Conservation (phyloP, 2,329 filamentous ascomycete genomes). For the Sclerotinia nivalis region DNA sequence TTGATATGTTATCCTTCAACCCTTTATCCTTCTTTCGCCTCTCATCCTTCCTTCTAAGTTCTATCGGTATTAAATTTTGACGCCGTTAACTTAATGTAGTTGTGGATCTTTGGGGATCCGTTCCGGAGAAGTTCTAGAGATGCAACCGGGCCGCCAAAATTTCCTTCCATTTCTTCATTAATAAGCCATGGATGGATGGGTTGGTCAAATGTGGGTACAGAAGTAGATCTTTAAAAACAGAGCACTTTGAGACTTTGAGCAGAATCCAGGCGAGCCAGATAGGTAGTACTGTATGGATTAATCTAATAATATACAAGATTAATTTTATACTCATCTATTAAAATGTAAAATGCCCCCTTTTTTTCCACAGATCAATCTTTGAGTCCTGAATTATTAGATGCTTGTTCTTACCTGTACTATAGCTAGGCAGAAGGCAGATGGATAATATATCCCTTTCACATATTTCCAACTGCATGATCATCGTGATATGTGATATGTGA, state of each 20-base stretch:
- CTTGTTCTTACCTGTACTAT: neutral
- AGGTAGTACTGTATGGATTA: neutral
- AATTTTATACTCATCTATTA: neutral
- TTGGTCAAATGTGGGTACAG: constrained; percentile 1
- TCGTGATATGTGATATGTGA: neutral
- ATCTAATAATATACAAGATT: neutral
- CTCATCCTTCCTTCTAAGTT: constrained; percentile 1
- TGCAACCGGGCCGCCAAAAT: constrained; percentile 4
- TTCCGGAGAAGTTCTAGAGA: constrained; percentile 16
- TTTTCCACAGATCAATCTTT: neutral
- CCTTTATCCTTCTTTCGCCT: neutral
- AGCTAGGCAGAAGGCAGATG: neutral
- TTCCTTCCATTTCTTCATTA: constrained; percentile 5
- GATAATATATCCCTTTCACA: neutral
- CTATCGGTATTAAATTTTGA: constrained; percentile 1
- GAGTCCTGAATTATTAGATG: neutral
- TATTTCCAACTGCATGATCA: neutral
- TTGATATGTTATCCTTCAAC: neutral
- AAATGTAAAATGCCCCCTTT: neutral
- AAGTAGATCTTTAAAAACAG: constrained; percentile 1
- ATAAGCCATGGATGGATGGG: neutral
- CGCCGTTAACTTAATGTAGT: neutral
- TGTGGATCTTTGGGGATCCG: constrained; percentile 1
- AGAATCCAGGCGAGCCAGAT: neutral
- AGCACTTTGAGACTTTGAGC: neutral